Conservation (phyloP, 257 asterid species). For the Handroanthus guayacan region DNA sequence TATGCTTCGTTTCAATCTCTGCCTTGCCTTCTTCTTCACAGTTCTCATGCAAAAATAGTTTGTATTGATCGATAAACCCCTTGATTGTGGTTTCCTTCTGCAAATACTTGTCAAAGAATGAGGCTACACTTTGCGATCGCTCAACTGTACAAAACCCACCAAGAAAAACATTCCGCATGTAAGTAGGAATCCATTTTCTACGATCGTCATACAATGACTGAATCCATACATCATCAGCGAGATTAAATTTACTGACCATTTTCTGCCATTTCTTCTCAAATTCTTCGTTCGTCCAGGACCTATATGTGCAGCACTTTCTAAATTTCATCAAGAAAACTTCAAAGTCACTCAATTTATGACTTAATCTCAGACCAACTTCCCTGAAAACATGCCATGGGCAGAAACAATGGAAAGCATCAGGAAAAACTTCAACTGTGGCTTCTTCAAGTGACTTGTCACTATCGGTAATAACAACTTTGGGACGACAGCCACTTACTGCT, state of each 20-base stretch:
- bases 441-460: slow-evolving; percentile 35
- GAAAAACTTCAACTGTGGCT: slow-evolving; percentile 53
- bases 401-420: slow-evolving; percentile 50
- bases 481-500: slow-evolving; percentile 48
- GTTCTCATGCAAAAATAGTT: slow-evolving; percentile 41
- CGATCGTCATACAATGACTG: slow-evolving; percentile 44
- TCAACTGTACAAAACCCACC: slow-evolving; percentile 52
- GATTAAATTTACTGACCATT: slow-evolving; percentile 43
- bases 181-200: slow-evolving; percentile 48
- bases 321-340: slow-evolving; percentile 41
- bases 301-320: slow-evolving; percentile 45
- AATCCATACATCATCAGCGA: slow-evolving; percentile 42
- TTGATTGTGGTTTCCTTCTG: slow-evolving; percentile 41
- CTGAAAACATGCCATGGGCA: slow-evolving; percentile 49
- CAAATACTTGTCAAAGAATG: slow-evolving; percentile 52
- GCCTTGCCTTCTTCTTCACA: slow-evolving; percentile 49
- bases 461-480: slow-evolving; percentile 51
- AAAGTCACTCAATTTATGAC: slow-evolving; percentile 24
- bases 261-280: slow-evolving; percentile 51
- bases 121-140: slow-evolving; percentile 45
- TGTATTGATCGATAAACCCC: slow-evolving; percentile 47
- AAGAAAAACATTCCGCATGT: slow-evolving; percentile 44
- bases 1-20: slow-evolving; percentile 38
- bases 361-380: slow-evolving; percentile 36
- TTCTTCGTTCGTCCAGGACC: slow-evolving; percentile 40